phyloP scores from a whole-genome alignment of 2,329 filamentous ascomycete species.

The Neurospora sp. region DNA sequence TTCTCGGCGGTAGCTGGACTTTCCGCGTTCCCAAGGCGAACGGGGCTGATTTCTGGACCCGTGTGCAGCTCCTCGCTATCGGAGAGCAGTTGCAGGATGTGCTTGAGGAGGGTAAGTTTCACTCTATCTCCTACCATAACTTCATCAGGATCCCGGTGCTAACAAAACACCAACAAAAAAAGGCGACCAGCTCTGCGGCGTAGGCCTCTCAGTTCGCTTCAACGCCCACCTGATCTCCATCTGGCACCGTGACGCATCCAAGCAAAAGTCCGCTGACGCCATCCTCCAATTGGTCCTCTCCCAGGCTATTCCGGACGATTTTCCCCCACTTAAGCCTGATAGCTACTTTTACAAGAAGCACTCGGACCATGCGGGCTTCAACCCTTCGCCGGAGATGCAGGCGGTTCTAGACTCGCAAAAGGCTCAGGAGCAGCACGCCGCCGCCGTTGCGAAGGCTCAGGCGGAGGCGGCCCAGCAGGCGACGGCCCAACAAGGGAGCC shows the following conservation, averaged over 20 bases:
- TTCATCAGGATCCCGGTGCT: background rate
- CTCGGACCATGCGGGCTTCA: constrained; percentile 76
- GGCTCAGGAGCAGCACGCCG: constrained; percentile 31
- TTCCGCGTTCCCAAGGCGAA: constrained; percentile 76
- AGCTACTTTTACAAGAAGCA: constrained; percentile 85
- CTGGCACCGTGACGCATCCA: constrained; percentile 84
- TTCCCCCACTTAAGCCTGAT: constrained; percentile 48
- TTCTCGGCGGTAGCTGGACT: constrained; percentile 80
- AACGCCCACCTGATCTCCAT: constrained; percentile 81
- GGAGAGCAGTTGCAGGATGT: constrained; percentile 70
- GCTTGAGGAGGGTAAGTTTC: constrained; percentile 53
- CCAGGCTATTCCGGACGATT: constrained; percentile 61
- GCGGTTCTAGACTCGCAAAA: constrained; percentile 47
- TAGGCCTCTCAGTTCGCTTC: constrained; percentile 79
- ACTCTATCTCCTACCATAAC: background rate
- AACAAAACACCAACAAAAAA: background rate
- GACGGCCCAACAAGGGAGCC: constrained; percentile 13
- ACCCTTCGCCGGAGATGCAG: constrained; percentile 49
- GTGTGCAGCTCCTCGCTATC: constrained; percentile 71
- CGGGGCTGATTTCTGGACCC: constrained; percentile 68
- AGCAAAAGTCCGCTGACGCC: constrained; percentile 66
- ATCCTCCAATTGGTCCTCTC: constrained; percentile 64
- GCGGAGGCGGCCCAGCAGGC: constrained; percentile 8
- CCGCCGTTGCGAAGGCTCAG: constrained; percentile 16
- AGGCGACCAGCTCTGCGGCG: constrained; percentile 83